Evolutionary conservation across 2,329 filamentous ascomycete genomes (phyloP).

Genomic region (Allantophomopsis cytisporea): DNA sequence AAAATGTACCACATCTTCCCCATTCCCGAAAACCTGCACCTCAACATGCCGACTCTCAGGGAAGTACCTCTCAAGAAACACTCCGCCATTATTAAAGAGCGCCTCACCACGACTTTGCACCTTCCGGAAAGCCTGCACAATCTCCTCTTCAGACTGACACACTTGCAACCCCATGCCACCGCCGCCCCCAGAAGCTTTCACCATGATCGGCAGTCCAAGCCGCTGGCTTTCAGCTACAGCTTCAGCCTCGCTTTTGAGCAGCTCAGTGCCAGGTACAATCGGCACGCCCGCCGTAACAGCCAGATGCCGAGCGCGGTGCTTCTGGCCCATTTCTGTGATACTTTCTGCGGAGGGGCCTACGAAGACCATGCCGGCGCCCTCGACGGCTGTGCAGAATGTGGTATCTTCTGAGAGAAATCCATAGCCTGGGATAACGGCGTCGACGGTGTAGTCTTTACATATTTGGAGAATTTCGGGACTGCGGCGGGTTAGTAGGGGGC

Average conservation of each 20-base stretch:
- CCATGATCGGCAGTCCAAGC: constrained; percentile 27
- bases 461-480: constrained; percentile 3
- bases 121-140: constrained; percentile 20
- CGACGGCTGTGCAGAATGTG: constrained; percentile 39
- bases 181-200: constrained; percentile 33
- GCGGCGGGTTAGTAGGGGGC: not conserved
- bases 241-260: constrained; percentile 16
- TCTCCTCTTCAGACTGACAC: constrained; percentile 16
- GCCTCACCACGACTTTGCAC: constrained; percentile 24
- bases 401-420: constrained; percentile 53
- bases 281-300: constrained; percentile 18
- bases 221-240: constrained; percentile 15
- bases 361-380: constrained; percentile 40
- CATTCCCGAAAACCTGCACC: constrained; percentile 30
- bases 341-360: constrained; percentile 39
- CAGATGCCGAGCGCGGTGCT: constrained; percentile 22
- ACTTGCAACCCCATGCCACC: constrained; percentile 29
- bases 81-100: constrained; percentile 35
- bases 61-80: constrained; percentile 34
- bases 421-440: constrained; percentile 54
- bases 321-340: constrained; percentile 23
- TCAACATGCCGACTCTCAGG: constrained; percentile 28
- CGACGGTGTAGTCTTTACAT: constrained; percentile 8
- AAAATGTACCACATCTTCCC: constrained; percentile 21
- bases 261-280: constrained; percentile 19